These are phyloP conservation scores for Gaeumannomyces tritici DNA, from an alignment of 2,329 filamentous ascomycete species.

Conservation along the genomic window DNA sequence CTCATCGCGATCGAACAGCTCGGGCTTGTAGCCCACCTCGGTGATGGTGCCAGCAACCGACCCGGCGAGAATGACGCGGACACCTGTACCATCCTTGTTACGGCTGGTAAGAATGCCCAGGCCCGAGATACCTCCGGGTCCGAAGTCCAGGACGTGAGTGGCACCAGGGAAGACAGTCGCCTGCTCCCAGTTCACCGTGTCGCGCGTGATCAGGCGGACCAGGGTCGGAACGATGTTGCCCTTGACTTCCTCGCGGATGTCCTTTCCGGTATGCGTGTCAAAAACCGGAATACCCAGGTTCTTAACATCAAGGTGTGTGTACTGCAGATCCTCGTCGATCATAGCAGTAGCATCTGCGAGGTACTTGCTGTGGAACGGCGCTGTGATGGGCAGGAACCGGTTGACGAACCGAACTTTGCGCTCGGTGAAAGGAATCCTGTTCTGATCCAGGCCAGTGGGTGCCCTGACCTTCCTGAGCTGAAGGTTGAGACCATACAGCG, in stretches of 20 bases:
- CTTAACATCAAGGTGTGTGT: conserved; percentile 64
- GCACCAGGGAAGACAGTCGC: conserved; percentile 85
- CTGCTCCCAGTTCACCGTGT: conserved; percentile 92
- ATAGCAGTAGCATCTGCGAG: conserved; percentile 71
- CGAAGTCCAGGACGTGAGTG: conserved; percentile 93
- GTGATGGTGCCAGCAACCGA: conserved; percentile 82
- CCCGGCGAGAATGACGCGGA: conserved; percentile 90
- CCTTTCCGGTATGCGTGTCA: conserved; percentile 80
- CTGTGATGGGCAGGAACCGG: conserved; percentile 93
- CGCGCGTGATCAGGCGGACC: conserved; percentile 86
- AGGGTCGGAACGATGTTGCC: conserved; percentile 80
- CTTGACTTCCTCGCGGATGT: conserved; percentile 60
- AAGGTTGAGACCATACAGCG: conserved; percentile 89
- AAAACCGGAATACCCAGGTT: conserved; percentile 78
- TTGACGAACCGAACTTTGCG: conserved; percentile 95
- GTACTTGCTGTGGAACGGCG: conserved; percentile 97
- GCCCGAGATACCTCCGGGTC: conserved; percentile 92
- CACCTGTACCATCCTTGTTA: conserved; percentile 97
- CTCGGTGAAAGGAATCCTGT: conserved; percentile 85
- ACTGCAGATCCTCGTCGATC: conserved; percentile 80
- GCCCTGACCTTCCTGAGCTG: conserved; percentile 96
- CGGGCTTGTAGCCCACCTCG: conserved; percentile 95
- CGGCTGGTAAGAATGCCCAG: conserved; percentile 93
- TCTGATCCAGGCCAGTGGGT: conserved; percentile 93
- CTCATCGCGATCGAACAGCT: conserved; percentile 93